Percentiles rank a stretch among this genome's conserved stretches.
phyloP scores from a whole-genome alignment of 139 green algal species.

The Closterium sp. region DNA sequence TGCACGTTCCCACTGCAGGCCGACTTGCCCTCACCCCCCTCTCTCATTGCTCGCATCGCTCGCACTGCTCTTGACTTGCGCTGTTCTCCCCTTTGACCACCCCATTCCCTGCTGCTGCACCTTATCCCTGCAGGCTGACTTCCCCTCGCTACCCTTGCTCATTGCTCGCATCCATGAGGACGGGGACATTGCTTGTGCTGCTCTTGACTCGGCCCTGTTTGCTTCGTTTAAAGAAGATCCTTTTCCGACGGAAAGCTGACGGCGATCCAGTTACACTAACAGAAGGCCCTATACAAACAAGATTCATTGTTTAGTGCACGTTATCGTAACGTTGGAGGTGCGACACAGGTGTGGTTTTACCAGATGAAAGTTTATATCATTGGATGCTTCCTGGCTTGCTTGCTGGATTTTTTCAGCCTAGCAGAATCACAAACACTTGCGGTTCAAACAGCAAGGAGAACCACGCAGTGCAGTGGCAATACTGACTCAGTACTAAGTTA shows the following conservation, averaged over 20 bases:
- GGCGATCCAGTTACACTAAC: too few relatives aligned
- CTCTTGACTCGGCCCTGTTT: neutral
- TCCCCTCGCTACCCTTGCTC: slow-evolving; percentile 73
- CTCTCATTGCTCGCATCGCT: slow-evolving; percentile 60
- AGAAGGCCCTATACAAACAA: too few relatives aligned
- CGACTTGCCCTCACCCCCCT: slow-evolving; percentile 77
- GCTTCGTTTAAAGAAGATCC: neutral
- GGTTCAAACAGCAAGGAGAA: too few relatives aligned
- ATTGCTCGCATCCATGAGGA: slow-evolving; percentile 66
- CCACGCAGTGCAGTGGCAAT: too few relatives aligned
- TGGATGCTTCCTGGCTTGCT: too few relatives aligned
- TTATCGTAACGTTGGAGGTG: too few relatives aligned
- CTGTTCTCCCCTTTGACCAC: neutral
- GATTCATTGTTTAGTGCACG: too few relatives aligned
- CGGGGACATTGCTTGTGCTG: neutral
- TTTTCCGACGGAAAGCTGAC: neutral
- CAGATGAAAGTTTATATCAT: too few relatives aligned
- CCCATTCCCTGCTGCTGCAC: neutral
- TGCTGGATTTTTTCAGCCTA: too few relatives aligned
- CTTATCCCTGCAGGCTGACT: slow-evolving; percentile 61
- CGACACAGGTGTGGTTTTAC: too few relatives aligned
- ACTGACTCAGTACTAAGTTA: too few relatives aligned
- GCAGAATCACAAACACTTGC: too few relatives aligned
- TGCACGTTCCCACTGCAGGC: slow-evolving; percentile 32
- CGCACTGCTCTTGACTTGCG: neutral